Evolutionary conservation across 2,329 filamentous ascomycete species (phyloP).

Genomic region (Paecilomyces dactylethromorphus): DNA sequence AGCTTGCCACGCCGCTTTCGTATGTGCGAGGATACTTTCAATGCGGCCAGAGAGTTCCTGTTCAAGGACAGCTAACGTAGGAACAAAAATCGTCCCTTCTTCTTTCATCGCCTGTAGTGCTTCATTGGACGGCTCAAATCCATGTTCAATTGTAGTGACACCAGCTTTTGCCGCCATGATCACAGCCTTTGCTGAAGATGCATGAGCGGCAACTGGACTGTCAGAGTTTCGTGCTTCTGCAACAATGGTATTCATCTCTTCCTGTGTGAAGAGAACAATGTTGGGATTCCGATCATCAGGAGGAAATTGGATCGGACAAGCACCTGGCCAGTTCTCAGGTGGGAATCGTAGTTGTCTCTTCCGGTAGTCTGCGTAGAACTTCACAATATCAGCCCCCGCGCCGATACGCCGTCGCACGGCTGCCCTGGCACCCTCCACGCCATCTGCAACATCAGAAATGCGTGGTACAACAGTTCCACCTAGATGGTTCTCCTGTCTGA

Average conservation of each 20-base stretch:
- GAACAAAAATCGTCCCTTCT: constrained; percentile 45
- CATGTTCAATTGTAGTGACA: constrained; percentile 45
- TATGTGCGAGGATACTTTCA: constrained; percentile 28
- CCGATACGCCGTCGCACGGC: constrained; percentile 3
- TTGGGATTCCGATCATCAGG: constrained; percentile 36
- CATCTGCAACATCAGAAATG: constrained; percentile 2
- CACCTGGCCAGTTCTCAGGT: constrained; percentile 11
- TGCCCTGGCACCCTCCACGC: neutral
- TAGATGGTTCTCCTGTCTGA: neutral
- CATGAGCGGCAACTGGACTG: constrained; percentile 41
- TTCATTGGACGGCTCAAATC: constrained; percentile 31
- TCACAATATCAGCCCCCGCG: constrained; percentile 3
- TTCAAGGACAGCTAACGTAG: constrained; percentile 46
- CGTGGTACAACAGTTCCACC: neutral
- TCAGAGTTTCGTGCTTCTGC: constrained; percentile 38
- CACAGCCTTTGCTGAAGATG: constrained; percentile 36
- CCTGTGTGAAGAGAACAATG: constrained; percentile 41
- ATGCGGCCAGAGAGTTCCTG: constrained; percentile 19
- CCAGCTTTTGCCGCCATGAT: constrained; percentile 43
- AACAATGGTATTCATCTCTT: constrained; percentile 47
- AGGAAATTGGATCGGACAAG: constrained; percentile 25
- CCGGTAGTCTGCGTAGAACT: constrained; percentile 5
- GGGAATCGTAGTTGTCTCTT: constrained; percentile 2
- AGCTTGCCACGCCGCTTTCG: constrained; percentile 39
- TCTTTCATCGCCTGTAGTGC: constrained; percentile 40